phyloP scores from a whole-genome alignment of 106 monocot species.

The Gastrodia elata region DNA sequence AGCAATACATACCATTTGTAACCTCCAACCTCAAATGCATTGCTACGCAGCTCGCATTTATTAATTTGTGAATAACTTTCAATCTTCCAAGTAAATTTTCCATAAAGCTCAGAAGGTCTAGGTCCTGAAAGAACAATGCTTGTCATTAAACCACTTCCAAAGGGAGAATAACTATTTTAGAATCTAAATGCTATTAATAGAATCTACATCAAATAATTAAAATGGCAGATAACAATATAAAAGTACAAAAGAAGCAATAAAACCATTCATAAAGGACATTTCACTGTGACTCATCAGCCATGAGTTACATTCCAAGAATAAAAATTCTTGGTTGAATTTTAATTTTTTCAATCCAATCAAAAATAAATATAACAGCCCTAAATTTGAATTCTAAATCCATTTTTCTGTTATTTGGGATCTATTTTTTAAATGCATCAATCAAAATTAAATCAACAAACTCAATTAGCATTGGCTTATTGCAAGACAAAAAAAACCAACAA shows the following conservation, averaged over 20 bases:
- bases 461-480: not conserved
- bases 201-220: not conserved
- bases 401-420: not conserved
- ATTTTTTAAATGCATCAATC: not conserved
- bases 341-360: not conserved
- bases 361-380: not conserved
- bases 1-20: conserved; percentile 68
- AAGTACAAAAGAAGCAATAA: not conserved
- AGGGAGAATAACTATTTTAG: not conserved
- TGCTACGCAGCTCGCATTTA: conserved; percentile 75
- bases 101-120: conserved; percentile 70
- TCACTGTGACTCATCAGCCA: not conserved
- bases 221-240: not conserved
- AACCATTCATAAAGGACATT: not conserved
- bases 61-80: conserved; percentile 78
- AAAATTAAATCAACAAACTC: not conserved
- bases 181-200: not conserved
- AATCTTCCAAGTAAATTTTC: conserved; percentile 88
- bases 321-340: no score
- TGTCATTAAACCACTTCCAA: not conserved
- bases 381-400: not conserved
- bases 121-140: conserved; percentile 42
- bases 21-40: conserved; percentile 88
- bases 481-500: not conserved
- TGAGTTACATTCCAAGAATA: not conserved